Conservation (phyloP, 306 rosid species). For the Sesbania bispinosa region DNA sequence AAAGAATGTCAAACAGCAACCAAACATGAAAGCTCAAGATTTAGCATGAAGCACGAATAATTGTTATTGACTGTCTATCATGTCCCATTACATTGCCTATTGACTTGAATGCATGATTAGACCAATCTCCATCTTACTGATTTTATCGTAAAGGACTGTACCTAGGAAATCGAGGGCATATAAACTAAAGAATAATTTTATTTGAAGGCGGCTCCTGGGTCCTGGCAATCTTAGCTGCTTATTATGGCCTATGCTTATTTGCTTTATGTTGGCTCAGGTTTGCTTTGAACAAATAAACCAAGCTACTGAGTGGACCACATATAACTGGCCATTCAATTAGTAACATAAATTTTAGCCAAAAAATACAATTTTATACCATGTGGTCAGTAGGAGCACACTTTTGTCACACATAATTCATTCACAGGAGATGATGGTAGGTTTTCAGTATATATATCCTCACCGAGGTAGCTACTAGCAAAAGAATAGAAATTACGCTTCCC, state of each 20-base stretch:
- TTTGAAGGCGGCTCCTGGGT: too few species aligned
- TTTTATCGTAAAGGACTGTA: background rate
- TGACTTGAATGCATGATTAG: too few species aligned
- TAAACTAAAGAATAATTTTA: background rate
- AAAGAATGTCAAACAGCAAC: too few species aligned
- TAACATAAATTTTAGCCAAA: background rate
- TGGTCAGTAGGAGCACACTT: background rate
- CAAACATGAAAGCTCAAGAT: too few species aligned
- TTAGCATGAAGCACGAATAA: too few species aligned
- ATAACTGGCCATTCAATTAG: background rate
- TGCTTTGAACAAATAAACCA: too few species aligned
- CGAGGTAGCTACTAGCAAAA: background rate
- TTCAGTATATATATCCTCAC: background rate
- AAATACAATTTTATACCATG: background rate
- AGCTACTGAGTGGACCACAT: too few species aligned
- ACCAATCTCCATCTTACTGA: background rate
- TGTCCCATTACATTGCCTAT: too few species aligned
- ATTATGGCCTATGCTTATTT: too few species aligned
- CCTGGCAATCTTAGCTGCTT: too few species aligned
- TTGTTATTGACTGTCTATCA: too few species aligned
- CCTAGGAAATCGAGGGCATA: background rate
- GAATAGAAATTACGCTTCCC: constrained; percentile 6
- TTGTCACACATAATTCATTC: background rate
- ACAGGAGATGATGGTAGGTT: background rate
- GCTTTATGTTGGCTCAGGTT: too few species aligned